Conservation (phyloP, 2,329 filamentous ascomycete genomes). For the Cyclaneusma minus region DNA sequence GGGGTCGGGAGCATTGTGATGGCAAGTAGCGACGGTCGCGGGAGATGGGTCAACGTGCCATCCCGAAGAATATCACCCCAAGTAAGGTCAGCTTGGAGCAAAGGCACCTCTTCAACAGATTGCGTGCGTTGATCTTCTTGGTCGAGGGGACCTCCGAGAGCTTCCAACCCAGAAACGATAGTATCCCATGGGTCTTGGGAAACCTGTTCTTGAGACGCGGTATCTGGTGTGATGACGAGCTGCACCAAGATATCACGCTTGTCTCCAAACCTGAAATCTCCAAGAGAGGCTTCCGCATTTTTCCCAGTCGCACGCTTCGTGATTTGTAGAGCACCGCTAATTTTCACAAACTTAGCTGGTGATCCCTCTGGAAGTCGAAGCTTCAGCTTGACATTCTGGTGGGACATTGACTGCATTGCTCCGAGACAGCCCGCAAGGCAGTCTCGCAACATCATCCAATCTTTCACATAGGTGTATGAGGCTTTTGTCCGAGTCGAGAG, state of each 20-base stretch:
- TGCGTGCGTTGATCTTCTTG: conserved; percentile 68
- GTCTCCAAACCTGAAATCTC: conserved; percentile 87
- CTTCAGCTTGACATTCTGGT: conserved; percentile 95
- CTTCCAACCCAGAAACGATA: conserved; percentile 88
- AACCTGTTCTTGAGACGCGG: conserved; percentile 58
- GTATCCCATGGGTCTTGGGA: conserved; percentile 96
- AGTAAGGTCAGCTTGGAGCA: conserved; percentile 86
- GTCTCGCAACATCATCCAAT: conserved; percentile 99
- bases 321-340: conserved; percentile 88
- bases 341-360: conserved; percentile 96
- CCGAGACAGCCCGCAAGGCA: conserved; percentile 89
- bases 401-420: conserved; percentile 83
- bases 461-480: conserved; percentile 95
- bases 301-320: conserved; percentile 91
- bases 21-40: conserved; percentile 77
- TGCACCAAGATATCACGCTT: conserved; percentile 90
- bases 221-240: conserved; percentile 81
- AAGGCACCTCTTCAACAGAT: conserved; percentile 84
- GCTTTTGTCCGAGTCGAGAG: conserved; percentile 90
- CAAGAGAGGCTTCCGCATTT: conserved; percentile 83
- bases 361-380: conserved; percentile 89
- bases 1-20: conserved; percentile 81
- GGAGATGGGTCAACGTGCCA: conserved; percentile 69
- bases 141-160: conserved; percentile 75
- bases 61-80: conserved; percentile 91